Base-by-base conservation (phyloP, 495 filamentous ascomycete species). In the Aspergillus baeticus region DNA sequence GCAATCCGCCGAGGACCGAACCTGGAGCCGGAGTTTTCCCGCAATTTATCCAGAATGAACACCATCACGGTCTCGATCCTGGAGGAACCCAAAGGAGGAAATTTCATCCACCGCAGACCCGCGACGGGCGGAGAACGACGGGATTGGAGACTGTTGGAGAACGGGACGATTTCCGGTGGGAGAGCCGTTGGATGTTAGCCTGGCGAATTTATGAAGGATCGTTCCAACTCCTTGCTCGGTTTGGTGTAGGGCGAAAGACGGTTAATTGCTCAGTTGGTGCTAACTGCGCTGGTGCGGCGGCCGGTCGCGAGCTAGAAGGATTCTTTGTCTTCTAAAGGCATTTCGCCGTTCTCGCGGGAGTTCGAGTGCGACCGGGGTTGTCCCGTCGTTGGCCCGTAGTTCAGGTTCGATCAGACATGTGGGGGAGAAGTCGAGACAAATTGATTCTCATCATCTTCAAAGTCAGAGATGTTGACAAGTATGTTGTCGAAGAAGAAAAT, bases 181-280 rank as follows among this genome's bases (percentile, higher is more conserved):
- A 41, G 41, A 42, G 42, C 53, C 42, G 47, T 55, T 18, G 50
- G 22, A 21, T 39, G 13, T 56, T 42, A 41, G 54, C 10, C 17
- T 21, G 26, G 48, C 48, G n/a, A 44, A 52, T 45, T 36, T 50
- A 31, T 35, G 38, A 44, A 23, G 18, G 39, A 45, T 5, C n/a
- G 7, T 26, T 8, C 8, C 15, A 14, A 29, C 21, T 18, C 18
- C 21, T 46, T 54, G 18, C 38, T 34, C 50, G 11, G 29, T 42
- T 26, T 21, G 23, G 35, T 21, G 14, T 23, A 21, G 18, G 20
- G 21, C 39, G 49, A 42, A n/a, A n/a, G 36, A 29, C 6, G 21
- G 31, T 35, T 48, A 15, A 15, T 23, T 43, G 23, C 41, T 43
- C 13, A 20, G 8, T 23, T 10, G 14, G 41, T 14, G 20, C 18